These are phyloP conservation scores for Starmerella powellii DNA, from an alignment of 805 yeast species.

Conservation along the genomic window DNA sequence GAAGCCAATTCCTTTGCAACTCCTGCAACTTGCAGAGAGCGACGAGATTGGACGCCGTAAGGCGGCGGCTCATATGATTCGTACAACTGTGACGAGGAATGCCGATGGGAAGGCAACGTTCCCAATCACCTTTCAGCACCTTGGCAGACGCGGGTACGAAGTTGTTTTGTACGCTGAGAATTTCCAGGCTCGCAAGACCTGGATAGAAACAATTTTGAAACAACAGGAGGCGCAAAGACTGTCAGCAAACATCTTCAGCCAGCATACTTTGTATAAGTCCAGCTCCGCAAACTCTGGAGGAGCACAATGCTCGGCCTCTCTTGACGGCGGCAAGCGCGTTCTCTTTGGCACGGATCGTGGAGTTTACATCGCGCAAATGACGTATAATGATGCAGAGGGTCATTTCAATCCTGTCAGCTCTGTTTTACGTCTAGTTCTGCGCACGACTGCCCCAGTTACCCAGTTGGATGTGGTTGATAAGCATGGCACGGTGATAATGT, in stretches of 20 bases:
- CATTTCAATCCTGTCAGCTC: conserved; percentile 22
- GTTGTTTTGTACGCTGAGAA: conserved; percentile 34
- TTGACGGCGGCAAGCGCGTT: conserved; percentile 86
- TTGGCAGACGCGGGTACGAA: conserved; percentile 40
- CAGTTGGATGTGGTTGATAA: conserved; percentile 89
- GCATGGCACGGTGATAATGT: conserved; percentile 66
- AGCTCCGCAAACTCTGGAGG: conserved; percentile 6
- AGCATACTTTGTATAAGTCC: conserved; percentile 41
- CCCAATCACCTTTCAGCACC: conserved; percentile 39
- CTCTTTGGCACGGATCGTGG: conserved; percentile 89
- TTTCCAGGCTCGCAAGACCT: conserved; percentile 54
- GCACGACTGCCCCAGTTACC: conserved; percentile 55
- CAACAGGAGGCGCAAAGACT: conserved; percentile 67
- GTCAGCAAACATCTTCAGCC: conserved; percentile 66
- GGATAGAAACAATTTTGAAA: conserved; percentile 63
- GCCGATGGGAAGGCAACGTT: conserved; percentile 26
- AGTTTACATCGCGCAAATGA: conserved; percentile 66
- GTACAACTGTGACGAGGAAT: conserved; percentile 18
- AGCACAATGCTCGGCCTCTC: conserved; percentile 48
- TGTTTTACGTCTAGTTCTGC: conserved; percentile 57
- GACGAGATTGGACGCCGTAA: conserved; percentile 53
- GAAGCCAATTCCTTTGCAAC: conserved; percentile 71
- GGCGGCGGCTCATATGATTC: conserved; percentile 22
- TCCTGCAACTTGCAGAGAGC: conserved; percentile 59
- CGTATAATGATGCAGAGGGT: conserved; percentile 42